phyloP scores from a whole-genome alignment of 225 moss, liverwort and hornwort genomes.

The Rhytidiadelphus loreus region DNA sequence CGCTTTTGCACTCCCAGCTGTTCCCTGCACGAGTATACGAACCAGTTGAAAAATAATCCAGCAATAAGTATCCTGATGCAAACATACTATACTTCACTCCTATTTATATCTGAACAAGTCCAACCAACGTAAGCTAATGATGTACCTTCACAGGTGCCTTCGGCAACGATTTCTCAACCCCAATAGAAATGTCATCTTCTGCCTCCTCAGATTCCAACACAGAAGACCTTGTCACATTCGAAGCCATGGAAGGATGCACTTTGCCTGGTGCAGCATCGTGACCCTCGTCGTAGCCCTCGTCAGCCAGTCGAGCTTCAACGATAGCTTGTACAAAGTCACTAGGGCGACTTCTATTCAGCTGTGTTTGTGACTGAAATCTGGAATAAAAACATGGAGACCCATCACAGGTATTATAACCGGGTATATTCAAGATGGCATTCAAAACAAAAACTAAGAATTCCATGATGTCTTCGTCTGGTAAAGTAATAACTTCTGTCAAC shows the following conservation, averaged over 20 bases:
- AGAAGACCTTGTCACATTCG: conserved; percentile 36
- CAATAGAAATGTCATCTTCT: conserved; percentile 56
- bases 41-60: neutral
- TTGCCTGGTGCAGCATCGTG: conserved; percentile 62
- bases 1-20: conserved; percentile 25
- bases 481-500: neutral
- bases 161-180: conserved; percentile 16
- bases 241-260: conserved; percentile 74
- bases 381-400: neutral
- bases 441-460: neutral
- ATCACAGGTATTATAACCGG: neutral
- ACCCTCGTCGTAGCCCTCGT: conserved; percentile 81
- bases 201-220: conserved; percentile 52
- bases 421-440: neutral
- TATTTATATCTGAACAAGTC: neutral
- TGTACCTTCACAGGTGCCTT: conserved; percentile 25
- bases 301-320: conserved; percentile 84
- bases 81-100: neutral
- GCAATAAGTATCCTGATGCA: neutral
- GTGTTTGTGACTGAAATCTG: conserved; percentile 86
- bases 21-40: conserved; percentile 26
- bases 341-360: conserved; percentile 88
- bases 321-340: conserved; percentile 83
- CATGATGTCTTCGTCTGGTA: neutral
- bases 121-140: neutral